Evolutionary conservation across 2,329 filamentous ascomycete species (phyloP).

Genomic region (Dactylellina sp.): DNA sequence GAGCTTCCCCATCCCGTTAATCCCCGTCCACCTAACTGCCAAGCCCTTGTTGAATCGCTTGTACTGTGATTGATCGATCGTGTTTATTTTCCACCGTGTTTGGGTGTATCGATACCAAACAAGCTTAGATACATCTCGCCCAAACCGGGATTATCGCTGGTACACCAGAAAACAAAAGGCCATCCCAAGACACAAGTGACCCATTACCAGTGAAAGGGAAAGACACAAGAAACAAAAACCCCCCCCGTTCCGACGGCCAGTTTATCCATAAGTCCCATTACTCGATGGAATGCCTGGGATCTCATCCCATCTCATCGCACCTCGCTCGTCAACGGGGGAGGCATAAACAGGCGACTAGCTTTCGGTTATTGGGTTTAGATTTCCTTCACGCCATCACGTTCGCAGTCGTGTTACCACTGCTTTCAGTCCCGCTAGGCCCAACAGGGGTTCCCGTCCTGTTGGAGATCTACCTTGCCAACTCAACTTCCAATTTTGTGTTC

Average conservation of each 20-base stretch:
- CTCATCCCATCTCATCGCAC: neutral
- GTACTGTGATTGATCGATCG: too few species aligned
- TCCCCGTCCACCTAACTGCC: too few species aligned
- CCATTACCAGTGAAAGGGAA: conserved; percentile 10
- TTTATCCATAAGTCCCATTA: conserved; percentile 20
- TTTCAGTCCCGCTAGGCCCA: conserved; percentile 12
- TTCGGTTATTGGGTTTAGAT: neutral
- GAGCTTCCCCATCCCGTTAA: neutral
- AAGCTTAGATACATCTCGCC: conserved; percentile 3
- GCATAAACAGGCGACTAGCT: too few species aligned
- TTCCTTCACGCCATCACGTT: neutral
- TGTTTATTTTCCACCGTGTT: neutral
- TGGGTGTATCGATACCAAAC: conserved; percentile 7
- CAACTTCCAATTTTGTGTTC: neutral
- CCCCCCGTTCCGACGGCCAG: conserved; percentile 36
- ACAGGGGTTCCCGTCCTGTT: conserved; percentile 10
- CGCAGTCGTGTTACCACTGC: neutral
- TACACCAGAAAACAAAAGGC: neutral
- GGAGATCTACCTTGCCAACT: conserved; percentile 40
- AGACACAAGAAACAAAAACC: too few species aligned
- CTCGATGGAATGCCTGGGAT: neutral
- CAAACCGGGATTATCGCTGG: conserved; percentile 10
- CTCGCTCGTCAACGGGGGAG: neutral
- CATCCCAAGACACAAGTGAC: neutral
- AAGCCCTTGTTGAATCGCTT: too few species aligned